Evolutionary conservation across 208 protist genomes (phyloP), one percentile per base, ranked within the genome.

Genomic region (Leishmania tropica): DNA sequence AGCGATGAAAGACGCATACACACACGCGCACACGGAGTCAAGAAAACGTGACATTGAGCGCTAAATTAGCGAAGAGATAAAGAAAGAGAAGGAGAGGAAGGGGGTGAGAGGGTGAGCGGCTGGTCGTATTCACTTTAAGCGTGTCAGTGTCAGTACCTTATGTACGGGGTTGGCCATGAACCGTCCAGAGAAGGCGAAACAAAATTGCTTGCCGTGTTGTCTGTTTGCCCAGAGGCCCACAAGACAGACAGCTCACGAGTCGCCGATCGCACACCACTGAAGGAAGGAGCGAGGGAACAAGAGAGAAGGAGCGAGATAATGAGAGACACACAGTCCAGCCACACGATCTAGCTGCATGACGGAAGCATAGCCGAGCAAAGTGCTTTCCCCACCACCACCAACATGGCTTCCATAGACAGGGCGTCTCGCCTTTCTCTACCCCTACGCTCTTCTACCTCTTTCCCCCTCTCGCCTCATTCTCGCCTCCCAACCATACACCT

Each of bases 11-110:
- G 28, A 60, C 51, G 58, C 67, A 76, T 15, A 53, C 42, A 74
- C 54, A 83, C 48, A 78, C 56, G 21, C 37, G 51, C 42, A 79
- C 71, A 80, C 35, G 45, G 53, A 47, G n/a, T 67, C 24, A 37
- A 67, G n/a, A 13, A 11, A 67, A 37, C n/a, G 60, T 67, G 60
- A 3, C 60, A 17, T 17, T 40, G 60, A 67, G n/a, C 60, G 28
- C 60, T 15, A 72, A 19, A 31, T 48, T 6, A 40, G n/a, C 67
- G 21, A 28, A 65, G 10, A 35, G 31, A 68, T n/a, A 68, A 35
- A 68, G 15, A 35, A 7, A 45, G 3, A 40, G 62, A 68, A 13
- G 62, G n/a, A 73, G 13, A 71, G 40, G 21, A 42, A 53, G n/a
- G 37, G 45, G 2, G 45, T n/a, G 24, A 35, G 13, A 48, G 65